phyloP scores from a whole-genome alignment of 352 stramenopile species.

The Globisporangium apiculatum region DNA sequence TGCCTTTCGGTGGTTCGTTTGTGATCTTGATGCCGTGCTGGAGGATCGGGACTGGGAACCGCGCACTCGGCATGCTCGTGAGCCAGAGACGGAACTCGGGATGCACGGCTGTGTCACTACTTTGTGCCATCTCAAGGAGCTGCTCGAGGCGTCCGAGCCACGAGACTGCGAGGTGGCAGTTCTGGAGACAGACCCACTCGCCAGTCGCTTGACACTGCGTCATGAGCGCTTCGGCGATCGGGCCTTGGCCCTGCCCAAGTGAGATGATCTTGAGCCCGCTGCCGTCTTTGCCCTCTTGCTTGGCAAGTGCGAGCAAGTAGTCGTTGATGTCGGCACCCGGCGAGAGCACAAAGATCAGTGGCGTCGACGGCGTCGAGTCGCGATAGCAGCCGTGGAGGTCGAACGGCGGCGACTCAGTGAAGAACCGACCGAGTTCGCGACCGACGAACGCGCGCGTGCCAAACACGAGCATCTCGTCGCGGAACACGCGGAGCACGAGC shows the following conservation, averaged over 20 bases:
- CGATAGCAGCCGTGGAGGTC: constrained; percentile 88
- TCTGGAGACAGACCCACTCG: constrained; percentile 94
- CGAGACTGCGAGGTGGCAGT: constrained; percentile 91
- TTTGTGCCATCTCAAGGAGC: constrained; percentile 72
- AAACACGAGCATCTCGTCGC: constrained; percentile 89
- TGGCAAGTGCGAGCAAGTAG: constrained; percentile 88
- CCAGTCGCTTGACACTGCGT: constrained; percentile 84
- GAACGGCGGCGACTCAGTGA: constrained; percentile 90
- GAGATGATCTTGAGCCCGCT: constrained; percentile 90
- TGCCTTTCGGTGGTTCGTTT: constrained; percentile 90
- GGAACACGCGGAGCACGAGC: constrained; percentile 85
- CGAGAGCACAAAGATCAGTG: constrained; percentile 92
- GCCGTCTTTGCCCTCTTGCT: constrained; percentile 86
- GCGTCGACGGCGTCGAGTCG: constrained; percentile 89
- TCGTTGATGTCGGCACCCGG: constrained; percentile 92
- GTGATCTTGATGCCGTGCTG: constrained; percentile 96
- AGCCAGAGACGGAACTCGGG: constrained; percentile 91
- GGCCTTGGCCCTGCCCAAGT: constrained; percentile 90
- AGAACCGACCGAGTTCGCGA: constrained; percentile 68
- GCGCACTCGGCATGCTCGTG: constrained; percentile 88
- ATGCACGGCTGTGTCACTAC: constrained; percentile 50
- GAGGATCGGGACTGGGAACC: constrained; percentile 91
- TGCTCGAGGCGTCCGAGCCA: constrained; percentile 87
- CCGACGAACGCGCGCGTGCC: constrained; percentile 82
- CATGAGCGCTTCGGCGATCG: constrained; percentile 89